Evolutionary conservation across 2,329 filamentous ascomycete genomes (phyloP).

Genomic region (Aureobasidium sp.): DNA sequence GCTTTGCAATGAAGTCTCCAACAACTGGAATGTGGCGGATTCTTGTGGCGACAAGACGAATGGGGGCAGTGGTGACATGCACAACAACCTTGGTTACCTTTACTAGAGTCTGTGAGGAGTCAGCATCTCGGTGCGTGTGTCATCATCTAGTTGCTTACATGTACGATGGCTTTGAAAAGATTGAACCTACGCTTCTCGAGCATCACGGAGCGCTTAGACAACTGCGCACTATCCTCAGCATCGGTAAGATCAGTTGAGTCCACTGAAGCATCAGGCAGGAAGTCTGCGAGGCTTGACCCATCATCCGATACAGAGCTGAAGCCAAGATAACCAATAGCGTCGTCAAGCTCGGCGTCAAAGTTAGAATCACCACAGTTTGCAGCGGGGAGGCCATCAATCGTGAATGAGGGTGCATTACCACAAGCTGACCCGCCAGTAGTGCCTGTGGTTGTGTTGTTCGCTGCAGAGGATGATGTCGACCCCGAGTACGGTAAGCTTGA

Average conservation of each 20-base stretch:
- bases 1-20: background rate
- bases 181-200: background rate
- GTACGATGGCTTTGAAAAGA: background rate
- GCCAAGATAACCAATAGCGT: background rate
- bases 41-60: background rate
- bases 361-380: slow-evolving; percentile 3
- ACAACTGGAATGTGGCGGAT: background rate
- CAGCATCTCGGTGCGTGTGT: background rate
- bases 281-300: background rate
- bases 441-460: background rate
- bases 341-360: background rate
- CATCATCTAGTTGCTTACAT: background rate
- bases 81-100: background rate
- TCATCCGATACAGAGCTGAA: background rate
- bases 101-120: background rate
- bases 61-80: background rate
- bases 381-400: background rate
- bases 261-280: background rate
- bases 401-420: background rate
- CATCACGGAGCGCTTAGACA: background rate
- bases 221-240: background rate
- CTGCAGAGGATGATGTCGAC: background rate
- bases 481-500: background rate
- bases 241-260: background rate
- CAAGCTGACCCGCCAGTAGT: background rate